Percentiles rank a stretch among this genome's conserved stretches.
These are phyloP conservation scores for Clitopilus passeckerianus DNA, from an alignment of 768 basidiomycete species.

Conservation along the genomic window DNA sequence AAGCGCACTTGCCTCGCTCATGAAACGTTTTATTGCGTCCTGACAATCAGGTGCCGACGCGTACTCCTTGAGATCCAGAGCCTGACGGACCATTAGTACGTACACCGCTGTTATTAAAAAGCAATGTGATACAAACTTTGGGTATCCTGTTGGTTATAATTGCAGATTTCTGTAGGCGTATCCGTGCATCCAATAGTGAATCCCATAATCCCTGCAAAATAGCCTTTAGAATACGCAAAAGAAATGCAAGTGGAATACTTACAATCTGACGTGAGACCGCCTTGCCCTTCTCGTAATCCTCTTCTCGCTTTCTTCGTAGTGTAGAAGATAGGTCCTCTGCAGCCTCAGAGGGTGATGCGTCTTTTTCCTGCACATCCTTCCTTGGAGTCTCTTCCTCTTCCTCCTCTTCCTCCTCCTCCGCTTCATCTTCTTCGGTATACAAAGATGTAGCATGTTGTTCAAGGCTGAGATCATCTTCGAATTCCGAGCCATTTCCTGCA, in stretches of 20 bases:
- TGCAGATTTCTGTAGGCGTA: slow-evolving; percentile 82
- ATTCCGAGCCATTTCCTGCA: slow-evolving; percentile 5
- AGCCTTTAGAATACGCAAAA: slow-evolving; percentile 2
- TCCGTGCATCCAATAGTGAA: slow-evolving; percentile 82
- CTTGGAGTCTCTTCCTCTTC: slow-evolving; percentile 2
- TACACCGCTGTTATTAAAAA: slow-evolving; percentile 2
- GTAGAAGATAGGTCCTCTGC: slow-evolving; percentile 42
- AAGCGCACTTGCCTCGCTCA: slow-evolving; percentile 56
- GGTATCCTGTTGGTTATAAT: slow-evolving; percentile 63
- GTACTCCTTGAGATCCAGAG: slow-evolving; percentile 28
- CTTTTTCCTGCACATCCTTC: background rate
- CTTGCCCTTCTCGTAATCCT: slow-evolving; percentile 76
- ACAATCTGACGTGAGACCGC: slow-evolving; percentile 84
- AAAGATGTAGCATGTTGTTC: background rate
- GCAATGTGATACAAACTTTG: slow-evolving; percentile 33
- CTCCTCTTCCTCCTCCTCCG: slow-evolving; percentile 2
- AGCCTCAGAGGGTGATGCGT: slow-evolving; percentile 7
- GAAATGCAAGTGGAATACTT: slow-evolving; percentile 19
- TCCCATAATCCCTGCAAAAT: slow-evolving; percentile 76
- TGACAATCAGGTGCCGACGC: slow-evolving; percentile 34
- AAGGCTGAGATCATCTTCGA: slow-evolving; percentile 1
- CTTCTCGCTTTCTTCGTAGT: slow-evolving; percentile 56
- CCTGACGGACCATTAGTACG: slow-evolving; percentile 19
- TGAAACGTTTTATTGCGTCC: slow-evolving; percentile 42
- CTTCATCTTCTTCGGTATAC: slow-evolving; percentile 1